Evolutionary conservation across 2,329 filamentous ascomycete genomes (phyloP).

Genomic region (Penicillium rolfsii): DNA sequence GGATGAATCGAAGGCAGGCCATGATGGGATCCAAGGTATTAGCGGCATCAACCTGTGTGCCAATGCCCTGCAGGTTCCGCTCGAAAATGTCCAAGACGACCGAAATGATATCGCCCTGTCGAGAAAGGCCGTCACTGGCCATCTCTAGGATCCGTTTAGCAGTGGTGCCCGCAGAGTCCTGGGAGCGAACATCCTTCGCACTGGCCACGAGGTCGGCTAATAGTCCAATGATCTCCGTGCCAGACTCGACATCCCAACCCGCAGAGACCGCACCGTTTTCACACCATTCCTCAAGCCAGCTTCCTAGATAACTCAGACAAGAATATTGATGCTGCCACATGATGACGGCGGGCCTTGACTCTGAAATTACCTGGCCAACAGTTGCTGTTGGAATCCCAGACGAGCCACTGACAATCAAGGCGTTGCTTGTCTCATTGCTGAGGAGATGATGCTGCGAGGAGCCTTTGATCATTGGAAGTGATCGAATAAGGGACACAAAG

Average conservation of each 20-base stretch:
- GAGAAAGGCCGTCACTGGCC: constrained; percentile 53
- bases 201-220: constrained; percentile 70
- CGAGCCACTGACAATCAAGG: constrained; percentile 40
- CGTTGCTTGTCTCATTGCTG: constrained; percentile 32
- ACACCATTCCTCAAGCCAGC: constrained; percentile 59
- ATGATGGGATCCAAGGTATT: constrained; percentile 69
- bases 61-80: constrained; percentile 56
- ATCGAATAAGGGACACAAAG: constrained; percentile 65
- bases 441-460: constrained; percentile 30
- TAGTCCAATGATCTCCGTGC: constrained; percentile 73
- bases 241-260: constrained; percentile 62
- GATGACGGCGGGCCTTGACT: constrained; percentile 74
- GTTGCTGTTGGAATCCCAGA: constrained; percentile 45
- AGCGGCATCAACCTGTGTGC: constrained; percentile 63
- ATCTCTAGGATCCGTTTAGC: constrained; percentile 53
- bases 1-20: constrained; percentile 78
- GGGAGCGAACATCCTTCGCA: constrained; percentile 32
- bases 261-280: constrained; percentile 55
- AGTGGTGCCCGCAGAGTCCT: constrained; percentile 41
- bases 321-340: constrained; percentile 78
- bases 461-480: constrained; percentile 56
- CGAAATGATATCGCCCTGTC: constrained; percentile 69
- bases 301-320: constrained; percentile 76
- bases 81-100: constrained; percentile 87
- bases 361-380: constrained; percentile 68